These are phyloP conservation scores for Eremochloa ophiuroides DNA, from an alignment of 176 grass and related monocot genomes.

Conservation along the genomic window DNA sequence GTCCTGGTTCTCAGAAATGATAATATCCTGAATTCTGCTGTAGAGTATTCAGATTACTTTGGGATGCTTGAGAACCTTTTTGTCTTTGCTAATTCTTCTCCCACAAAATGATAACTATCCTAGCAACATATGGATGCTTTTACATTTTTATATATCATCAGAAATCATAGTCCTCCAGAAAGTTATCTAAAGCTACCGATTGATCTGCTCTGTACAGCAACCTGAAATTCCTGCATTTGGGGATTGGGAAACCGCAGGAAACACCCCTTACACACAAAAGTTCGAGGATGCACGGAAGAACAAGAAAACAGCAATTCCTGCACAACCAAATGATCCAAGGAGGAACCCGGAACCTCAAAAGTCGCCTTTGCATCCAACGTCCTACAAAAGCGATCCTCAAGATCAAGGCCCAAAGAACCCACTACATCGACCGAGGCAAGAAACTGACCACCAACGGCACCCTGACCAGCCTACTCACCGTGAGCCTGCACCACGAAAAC, in stretches of 20 bases:
- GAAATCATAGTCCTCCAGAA: neutral
- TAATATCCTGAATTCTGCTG: neutral
- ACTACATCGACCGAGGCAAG: slow-evolving; percentile 8
- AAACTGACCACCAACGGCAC: slow-evolving; percentile 13
- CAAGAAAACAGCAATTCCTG: slow-evolving; percentile 27
- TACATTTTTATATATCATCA: neutral
- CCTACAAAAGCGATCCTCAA: slow-evolving; percentile 28
- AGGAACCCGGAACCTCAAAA: slow-evolving; percentile 11
- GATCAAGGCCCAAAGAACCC: slow-evolving; percentile 36
- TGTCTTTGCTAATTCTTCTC: neutral
- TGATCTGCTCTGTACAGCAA: slow-evolving; percentile 39
- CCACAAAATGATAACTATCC: neutral
- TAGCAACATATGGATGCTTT: neutral
- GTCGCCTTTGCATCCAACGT: slow-evolving; percentile 39
- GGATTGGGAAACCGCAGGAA: slow-evolving; percentile 29
- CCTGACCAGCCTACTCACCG: slow-evolving; percentile 19
- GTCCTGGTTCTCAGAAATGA: neutral
- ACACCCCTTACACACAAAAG: slow-evolving; percentile 52
- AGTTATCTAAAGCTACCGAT: neutral
- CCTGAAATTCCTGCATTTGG: slow-evolving; percentile 59
- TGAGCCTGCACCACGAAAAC: neutral
- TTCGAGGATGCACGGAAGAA: slow-evolving; percentile 46
- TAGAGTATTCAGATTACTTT: neutral
- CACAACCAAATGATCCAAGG: slow-evolving; percentile 33
- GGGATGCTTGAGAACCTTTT: neutral